Evolutionary conservation across 1,139 yeast species (phyloP).

Genomic region (Saccharomyces hybrid): DNA sequence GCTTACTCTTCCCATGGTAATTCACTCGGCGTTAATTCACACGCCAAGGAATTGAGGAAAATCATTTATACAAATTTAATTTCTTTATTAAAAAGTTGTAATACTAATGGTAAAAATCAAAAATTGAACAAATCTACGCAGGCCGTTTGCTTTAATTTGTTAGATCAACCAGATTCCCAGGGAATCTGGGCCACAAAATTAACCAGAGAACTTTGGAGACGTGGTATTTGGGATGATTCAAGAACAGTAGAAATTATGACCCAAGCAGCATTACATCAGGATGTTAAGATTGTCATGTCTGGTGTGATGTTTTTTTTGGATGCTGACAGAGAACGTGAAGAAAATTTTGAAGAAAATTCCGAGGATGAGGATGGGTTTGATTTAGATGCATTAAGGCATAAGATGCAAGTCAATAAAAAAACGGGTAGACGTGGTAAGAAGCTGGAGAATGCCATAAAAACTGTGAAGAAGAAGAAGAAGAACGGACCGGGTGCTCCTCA

Average conservation of each 20-base stretch:
- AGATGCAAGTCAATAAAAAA: slow-evolving; percentile 76
- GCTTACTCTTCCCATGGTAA: slow-evolving; percentile 45
- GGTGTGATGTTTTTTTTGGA: slow-evolving; percentile 90
- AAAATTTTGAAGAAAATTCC: slow-evolving; percentile 60
- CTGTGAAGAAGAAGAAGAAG: slow-evolving; percentile 51
- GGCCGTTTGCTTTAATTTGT: slow-evolving; percentile 76
- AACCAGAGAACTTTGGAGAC: slow-evolving; percentile 92
- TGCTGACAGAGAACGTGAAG: slow-evolving; percentile 93
- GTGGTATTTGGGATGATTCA: slow-evolving; percentile 97
- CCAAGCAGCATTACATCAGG: slow-evolving; percentile 82
- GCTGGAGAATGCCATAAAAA: slow-evolving; percentile 62
- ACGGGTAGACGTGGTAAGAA: slow-evolving; percentile 72
- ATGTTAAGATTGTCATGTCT: slow-evolving; percentile 78
- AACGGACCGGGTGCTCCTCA: slow-evolving; percentile 46
- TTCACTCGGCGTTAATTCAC: slow-evolving; percentile 45
- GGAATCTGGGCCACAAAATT: slow-evolving; percentile 96
- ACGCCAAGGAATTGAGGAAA: slow-evolving; percentile 74
- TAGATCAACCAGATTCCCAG: slow-evolving; percentile 69
- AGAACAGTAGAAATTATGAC: slow-evolving; percentile 95
- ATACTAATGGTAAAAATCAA: slow-evolving; percentile 73
- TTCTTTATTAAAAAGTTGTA: slow-evolving; percentile 70
- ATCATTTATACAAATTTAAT: slow-evolving; percentile 77
- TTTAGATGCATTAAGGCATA: slow-evolving; percentile 64
- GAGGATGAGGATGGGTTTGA: slow-evolving; percentile 72
- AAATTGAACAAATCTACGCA: slow-evolving; percentile 84